Evolutionary conservation across 805 yeast genomes (phyloP).

Genomic region (Teunomyces lycoperdinae): DNA sequence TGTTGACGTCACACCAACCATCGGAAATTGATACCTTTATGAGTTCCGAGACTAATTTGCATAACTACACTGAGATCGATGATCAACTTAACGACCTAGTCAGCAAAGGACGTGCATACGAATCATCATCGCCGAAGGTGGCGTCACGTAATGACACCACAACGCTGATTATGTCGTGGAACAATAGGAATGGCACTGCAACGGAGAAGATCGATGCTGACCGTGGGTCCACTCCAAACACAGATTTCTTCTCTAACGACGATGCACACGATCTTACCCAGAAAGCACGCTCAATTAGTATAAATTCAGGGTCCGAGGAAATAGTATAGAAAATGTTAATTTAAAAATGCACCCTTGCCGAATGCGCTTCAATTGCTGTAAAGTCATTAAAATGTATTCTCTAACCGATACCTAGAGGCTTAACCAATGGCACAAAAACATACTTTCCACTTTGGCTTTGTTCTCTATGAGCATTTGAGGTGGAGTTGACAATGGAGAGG

Average conservation of each 20-base stretch:
- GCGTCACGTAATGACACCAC: conserved; percentile 38
- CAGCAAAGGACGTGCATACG: conserved; percentile 8
- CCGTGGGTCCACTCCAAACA: conserved; percentile 24
- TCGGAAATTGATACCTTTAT: conserved; percentile 16
- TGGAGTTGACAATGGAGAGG: too few species aligned
- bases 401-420: not conserved
- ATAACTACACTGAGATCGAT: conserved; percentile 16
- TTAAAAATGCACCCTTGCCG: not conserved
- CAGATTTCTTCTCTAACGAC: conserved; percentile 24
- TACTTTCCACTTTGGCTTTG: not conserved
- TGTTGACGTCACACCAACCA: conserved; percentile 17
- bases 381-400: not conserved
- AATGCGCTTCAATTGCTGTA: not conserved
- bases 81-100: conserved; percentile 19
- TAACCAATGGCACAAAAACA: not conserved
- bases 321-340: not conserved
- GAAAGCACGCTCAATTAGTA: not conserved
- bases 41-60: conserved; percentile 10
- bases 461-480: not conserved
- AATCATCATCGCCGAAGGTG: conserved; percentile 30
- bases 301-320: not conserved
- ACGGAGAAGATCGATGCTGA: conserved; percentile 7
- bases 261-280: conserved; percentile 7
- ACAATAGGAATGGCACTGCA: conserved; percentile 2
- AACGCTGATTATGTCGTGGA: conserved; percentile 29